Base-by-base conservation (phyloP, 2,329 filamentous ascomycete species). In the Hypoxylon sp. region DNA sequence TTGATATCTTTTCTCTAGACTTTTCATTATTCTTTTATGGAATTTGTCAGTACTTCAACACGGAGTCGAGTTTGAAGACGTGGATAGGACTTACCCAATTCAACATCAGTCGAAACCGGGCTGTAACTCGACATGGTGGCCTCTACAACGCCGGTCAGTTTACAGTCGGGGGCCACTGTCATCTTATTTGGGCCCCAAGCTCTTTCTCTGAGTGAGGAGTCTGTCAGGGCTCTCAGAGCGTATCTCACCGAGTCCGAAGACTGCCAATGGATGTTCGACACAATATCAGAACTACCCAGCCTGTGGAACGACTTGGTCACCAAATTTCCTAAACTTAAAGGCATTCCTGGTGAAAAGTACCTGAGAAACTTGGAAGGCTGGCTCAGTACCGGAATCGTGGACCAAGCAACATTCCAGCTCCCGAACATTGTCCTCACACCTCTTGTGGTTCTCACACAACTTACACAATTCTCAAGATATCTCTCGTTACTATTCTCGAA, bases 391-490 rank as follows among this genome's bases (percentile, higher is more conserved):
- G 50, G 32, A 19, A 17, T 32, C 2, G 31, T 32, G 11, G 50
- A 53, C 17, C 19, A 53, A 32, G 17, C 8, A 8, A 19, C 39
- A 7, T 39, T 39, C 24, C 39, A 47, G 27, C 27, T 56, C 19
- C 53, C 53, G 3, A 47, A 47, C 39, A 31, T 35, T 4, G 39
- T 56, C 17, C 39, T 56, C 8, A 39, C 27, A 13, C 53, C 53
- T 21, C 32, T 56, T 10, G 47, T 29, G 6, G 39, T 56, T 2
- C 24, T 56, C n/a, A 24, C 53, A 21, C 53, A 56, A 8, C 39
- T 56, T 31, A 13, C n/a, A 17, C 37, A 56, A 19, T 56, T 32
- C 27, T 27, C 15, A 3, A 39, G 27, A 32, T 56, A 56, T 56
- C 6, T 44, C 1, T 27, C 24, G 5, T 27, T 27, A 3, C 3